Base-by-base conservation (phyloP, 331 rosid species). In the Prunus yedoensis region DNA sequence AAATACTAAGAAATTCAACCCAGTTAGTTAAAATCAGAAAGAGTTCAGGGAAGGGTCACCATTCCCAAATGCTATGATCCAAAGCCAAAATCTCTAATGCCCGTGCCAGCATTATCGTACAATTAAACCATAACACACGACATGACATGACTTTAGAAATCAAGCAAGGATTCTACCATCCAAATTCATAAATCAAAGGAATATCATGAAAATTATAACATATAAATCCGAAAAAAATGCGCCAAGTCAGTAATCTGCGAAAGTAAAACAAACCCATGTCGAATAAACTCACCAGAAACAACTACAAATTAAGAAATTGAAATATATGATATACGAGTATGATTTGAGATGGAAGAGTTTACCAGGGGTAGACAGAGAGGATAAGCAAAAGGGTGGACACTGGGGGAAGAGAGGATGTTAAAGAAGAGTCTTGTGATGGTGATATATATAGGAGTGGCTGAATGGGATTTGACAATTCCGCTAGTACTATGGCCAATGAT, bases 281-380 rank as follows among this genome's bases (percentile, higher is more conserved):
- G 6, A 60, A 30, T 21, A 18, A 28, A 47, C 18, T 16, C 38
- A 20, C 23, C 38, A 20, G 28, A 59, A 69, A 47, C 50, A 65
- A 18, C 11, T n/a, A 50, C 27, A 18, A 38, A 52, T 12, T 25
- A 70, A 52, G 65, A 38, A 20, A 28, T 10, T 46, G 4, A 9
- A 21, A 41, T 38, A n/a, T 16, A 46, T 4, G 2, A 1, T 2
- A 21, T 12, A 62, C 1, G 57, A 38, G 15, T 9, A 14, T 4
- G 50, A 51, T 49, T 78, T 63, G 77, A 63, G 59, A 8, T 21
- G 68, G 15, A 18, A 25, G 67, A 10, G 35, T 0, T 78, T 72
- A 79, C 82, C 78, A 18, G 82, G 53, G 62, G 58, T 62, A 66
- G 74, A 66, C 20, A 66, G n/a, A 28, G 71, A 50, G 17, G 74